Base-by-base conservation (phyloP, 495 filamentous ascomycete species). In the Podospora comata region DNA sequence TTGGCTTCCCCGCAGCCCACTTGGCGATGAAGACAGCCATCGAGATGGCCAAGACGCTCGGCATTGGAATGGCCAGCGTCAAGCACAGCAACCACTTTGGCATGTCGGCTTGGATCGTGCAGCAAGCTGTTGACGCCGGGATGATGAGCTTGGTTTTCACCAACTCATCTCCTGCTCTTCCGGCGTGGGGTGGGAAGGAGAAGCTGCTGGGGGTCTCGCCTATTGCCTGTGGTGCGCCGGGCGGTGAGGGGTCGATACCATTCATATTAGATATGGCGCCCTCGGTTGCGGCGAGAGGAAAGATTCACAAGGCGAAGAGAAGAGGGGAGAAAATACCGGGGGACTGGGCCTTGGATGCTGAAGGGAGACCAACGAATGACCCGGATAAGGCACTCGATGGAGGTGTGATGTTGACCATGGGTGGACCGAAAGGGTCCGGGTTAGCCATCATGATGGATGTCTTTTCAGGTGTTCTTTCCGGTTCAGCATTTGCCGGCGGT, bases 261-360 rank as follows among this genome's bases (percentile, higher is more conserved):
- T 92, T 93, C 74, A 90, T 93, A 54, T 75, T 93, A 20, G 91
- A 93, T 73, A 92, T 93, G 90, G 91, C 91, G 60, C 90, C 91
- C 3, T 86, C 82, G 2, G 81, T 92, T 18, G 91, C 89, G 6
- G 91, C 91, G 0, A 72, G 91, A 20, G 91, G 91, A 0, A 92
- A 92, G 80, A 87, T 93, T 16, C 88, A 92, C 75, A 91, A 91
- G 77, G 91, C 91, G 0, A 75, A 87, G 56, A 73, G 91, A 62
- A 79, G 91, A 15, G 89, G 89, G 0, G 90, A 92, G 80, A 88
- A 86, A 76, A 93, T 93, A 55, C 91, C 91, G 0, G 67, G 74
- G 5, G 90, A 88, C 64, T 93, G 91, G 91, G 91, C 90, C 19
- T 76, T 93, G 19, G 90, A 92, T 78, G 79, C 74, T 0, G 86